A percentile compares a stretch with the other conserved stretches of the same genome.
Conservation (phyloP, 352 stramenopile genomes). For the Phytopythium chamaehyphon region DNA sequence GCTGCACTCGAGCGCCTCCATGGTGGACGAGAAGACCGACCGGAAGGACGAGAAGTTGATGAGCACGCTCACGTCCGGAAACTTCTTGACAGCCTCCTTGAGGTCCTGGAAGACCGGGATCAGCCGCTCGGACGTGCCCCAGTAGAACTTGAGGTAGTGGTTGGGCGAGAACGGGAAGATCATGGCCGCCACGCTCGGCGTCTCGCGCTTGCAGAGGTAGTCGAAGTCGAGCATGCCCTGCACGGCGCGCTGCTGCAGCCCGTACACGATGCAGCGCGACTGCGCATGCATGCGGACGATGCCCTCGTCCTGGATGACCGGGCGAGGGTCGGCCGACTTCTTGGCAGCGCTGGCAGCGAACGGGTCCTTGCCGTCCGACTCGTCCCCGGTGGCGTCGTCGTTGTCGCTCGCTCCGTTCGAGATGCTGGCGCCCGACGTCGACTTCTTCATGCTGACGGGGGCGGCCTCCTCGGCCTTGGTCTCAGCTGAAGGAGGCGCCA, state of each 20-base stretch:
- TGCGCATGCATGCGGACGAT: slow-evolving; percentile 85
- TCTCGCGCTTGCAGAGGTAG: slow-evolving; percentile 95
- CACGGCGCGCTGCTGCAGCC: slow-evolving; percentile 91
- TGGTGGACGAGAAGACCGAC: slow-evolving; percentile 93
- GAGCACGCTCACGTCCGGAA: slow-evolving; percentile 91
- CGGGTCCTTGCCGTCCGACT: slow-evolving; percentile 24
- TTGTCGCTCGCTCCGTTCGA: slow-evolving; percentile 30
- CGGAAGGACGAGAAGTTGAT: slow-evolving; percentile 98
- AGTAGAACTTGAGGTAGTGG: slow-evolving; percentile 97
- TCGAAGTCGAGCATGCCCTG: slow-evolving; percentile 98
- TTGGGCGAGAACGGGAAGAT: slow-evolving; percentile 95
- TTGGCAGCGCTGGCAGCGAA: slow-evolving; percentile 2
- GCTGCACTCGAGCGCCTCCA: slow-evolving; percentile 93
- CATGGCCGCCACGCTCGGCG: slow-evolving; percentile 91
- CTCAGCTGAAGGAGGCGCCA: slow-evolving; percentile 43
- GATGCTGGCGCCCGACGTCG: slow-evolving; percentile 12
- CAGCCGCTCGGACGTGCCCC: slow-evolving; percentile 93
- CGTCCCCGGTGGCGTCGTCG: slow-evolving; percentile 23
- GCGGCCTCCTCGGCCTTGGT: slow-evolving; percentile 3
- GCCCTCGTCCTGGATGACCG: slow-evolving; percentile 76
- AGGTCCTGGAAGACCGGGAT: slow-evolving; percentile 92
- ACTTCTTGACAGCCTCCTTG: slow-evolving; percentile 91
- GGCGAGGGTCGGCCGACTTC: slow-evolving; percentile 20
- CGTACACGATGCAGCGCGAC: slow-evolving; percentile 94
- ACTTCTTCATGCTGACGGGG: slow-evolving; percentile 16